Evolutionary conservation across 345 rosid genomes (phyloP), one percentile per base, ranked within the genome.

Genomic region (Rhodamnia argentea): DNA sequence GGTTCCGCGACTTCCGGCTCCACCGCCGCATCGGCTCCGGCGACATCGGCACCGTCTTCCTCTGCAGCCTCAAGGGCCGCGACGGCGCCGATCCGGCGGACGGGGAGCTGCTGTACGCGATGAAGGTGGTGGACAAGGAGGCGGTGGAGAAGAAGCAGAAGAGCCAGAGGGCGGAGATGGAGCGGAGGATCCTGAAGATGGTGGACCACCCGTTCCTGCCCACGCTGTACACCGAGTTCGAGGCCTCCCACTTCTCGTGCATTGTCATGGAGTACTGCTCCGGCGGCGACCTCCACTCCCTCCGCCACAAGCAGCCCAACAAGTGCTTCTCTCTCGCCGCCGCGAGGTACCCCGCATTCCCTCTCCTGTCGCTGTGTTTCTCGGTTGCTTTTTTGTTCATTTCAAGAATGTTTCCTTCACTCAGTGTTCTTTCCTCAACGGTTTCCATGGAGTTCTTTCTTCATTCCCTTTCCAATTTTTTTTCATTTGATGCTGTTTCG

Each of bases 241-340:
- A 97, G 83, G 98, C 92, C 82, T 95, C 98, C 0, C 95, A 93
- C 87, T 97, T 94, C 89, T 94, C 98, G 55, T 95, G 99, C 87
- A 91, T 97, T 85, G 96, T 97, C 20, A 97, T 96, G 99, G 99
- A 97, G 91, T 97, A 91, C 87, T 97, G 99, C 84, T 92, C 98
- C 70, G 99, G 98, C 16, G 99, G 99, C 37, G 98, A 97, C 87
- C 90, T 97, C 87, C 98, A 95, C 83, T 92, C 98, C 75, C 91
- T 96, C 89, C 89, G 96, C 62, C 98, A 95, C 70, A 92, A 85
- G 27, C 99, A 92, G 76, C 94, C 94, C 27, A 86, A 85, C 52
- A 91, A 91, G 44, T 92, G 94, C 86, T 95, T 96, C 92, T 88
- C 96, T 20, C 90, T 94, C n/a, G 85, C 85, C 89, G 93, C 99